Conservation (phyloP, 495 filamentous ascomycete species). For the Hypomontagnella monticulosa region DNA sequence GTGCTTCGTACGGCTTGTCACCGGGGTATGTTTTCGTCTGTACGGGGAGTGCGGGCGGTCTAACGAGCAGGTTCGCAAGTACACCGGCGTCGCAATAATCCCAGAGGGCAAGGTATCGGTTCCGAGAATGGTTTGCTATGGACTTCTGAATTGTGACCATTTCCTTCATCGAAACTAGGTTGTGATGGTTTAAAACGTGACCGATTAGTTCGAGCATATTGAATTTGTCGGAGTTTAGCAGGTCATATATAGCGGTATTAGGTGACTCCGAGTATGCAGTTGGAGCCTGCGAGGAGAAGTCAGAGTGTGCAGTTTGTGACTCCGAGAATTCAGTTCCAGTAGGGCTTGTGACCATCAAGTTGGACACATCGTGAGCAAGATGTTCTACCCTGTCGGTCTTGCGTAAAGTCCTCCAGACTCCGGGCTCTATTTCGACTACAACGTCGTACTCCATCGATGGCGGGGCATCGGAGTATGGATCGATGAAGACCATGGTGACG, state of each 20-base stretch:
- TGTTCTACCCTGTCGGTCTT: constrained; percentile 33
- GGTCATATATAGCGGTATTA: background rate
- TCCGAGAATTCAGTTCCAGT: background rate
- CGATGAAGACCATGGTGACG: constrained; percentile 1
- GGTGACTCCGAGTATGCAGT: too few species aligned
- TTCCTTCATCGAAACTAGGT: constrained; percentile 50
- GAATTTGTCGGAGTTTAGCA: constrained; percentile 8
- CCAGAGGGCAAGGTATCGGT: constrained; percentile 43
- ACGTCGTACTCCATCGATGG: constrained; percentile 32
- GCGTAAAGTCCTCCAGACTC: constrained; percentile 37
- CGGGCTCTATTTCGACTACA: constrained; percentile 27
- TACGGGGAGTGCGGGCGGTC: background rate
- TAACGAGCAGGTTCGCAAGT: constrained; percentile 45
- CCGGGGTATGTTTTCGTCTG: too few species aligned
- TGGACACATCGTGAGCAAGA: constrained; percentile 43
- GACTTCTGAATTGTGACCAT: constrained; percentile 23
- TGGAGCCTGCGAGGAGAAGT: too few species aligned
- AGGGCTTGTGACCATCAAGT: constrained; percentile 13
- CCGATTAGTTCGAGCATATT: constrained; percentile 22
- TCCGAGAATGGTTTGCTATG: background rate
- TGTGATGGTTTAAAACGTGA: constrained; percentile 54
- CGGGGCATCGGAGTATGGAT: constrained; percentile 12
- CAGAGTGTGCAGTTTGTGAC: too few species aligned
- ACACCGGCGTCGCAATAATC: constrained; percentile 55
- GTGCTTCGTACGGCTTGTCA: too few species aligned